Conservation (phyloP, 2,329 filamentous ascomycete species). For the Rutstroemia sp. region DNA sequence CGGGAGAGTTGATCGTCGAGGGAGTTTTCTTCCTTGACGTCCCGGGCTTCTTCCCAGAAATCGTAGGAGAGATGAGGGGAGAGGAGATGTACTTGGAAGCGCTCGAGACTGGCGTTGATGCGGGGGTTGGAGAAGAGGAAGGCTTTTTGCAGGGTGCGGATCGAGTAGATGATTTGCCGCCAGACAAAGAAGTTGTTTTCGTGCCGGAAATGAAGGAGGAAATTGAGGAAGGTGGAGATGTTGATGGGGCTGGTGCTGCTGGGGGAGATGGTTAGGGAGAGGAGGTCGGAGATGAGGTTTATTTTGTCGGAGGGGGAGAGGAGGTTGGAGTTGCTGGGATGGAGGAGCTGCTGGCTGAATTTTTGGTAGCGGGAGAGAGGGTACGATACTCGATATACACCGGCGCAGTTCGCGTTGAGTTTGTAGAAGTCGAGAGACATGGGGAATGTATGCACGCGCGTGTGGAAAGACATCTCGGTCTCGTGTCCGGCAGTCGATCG, state of each 20-base stretch:
- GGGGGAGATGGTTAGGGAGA: slow-evolving; percentile 43
- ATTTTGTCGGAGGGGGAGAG: slow-evolving; percentile 60
- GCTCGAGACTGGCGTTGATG: slow-evolving; percentile 1
- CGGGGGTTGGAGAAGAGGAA: slow-evolving; percentile 11
- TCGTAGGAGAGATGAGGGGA: not conserved
- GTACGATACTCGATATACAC: slow-evolving; percentile 62
- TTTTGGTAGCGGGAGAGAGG: slow-evolving; percentile 54
- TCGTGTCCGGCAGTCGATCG: slow-evolving; percentile 51
- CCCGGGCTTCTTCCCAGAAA: not conserved
- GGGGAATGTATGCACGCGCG: not conserved
- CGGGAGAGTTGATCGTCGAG: not conserved
- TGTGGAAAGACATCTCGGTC: not conserved
- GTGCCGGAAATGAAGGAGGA: slow-evolving; percentile 12
- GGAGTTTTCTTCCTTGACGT: not conserved
- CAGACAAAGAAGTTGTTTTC: slow-evolving; percentile 13
- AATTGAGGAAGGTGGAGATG: slow-evolving; percentile 10
- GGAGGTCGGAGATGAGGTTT: slow-evolving; percentile 62
- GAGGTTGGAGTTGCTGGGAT: too few species aligned
- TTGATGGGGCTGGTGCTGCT: not conserved
- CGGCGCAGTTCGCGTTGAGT: slow-evolving; percentile 62
- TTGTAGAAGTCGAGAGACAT: slow-evolving; percentile 55
- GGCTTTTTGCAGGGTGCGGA: slow-evolving; percentile 1
- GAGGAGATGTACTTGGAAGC: slow-evolving; percentile 1
- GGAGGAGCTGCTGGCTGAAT: slow-evolving; percentile 39
- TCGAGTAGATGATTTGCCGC: slow-evolving; percentile 6